These are phyloP conservation scores for Fraxinus velutina DNA, from an alignment of 305 asterid genomes.

Conservation along the genomic window DNA sequence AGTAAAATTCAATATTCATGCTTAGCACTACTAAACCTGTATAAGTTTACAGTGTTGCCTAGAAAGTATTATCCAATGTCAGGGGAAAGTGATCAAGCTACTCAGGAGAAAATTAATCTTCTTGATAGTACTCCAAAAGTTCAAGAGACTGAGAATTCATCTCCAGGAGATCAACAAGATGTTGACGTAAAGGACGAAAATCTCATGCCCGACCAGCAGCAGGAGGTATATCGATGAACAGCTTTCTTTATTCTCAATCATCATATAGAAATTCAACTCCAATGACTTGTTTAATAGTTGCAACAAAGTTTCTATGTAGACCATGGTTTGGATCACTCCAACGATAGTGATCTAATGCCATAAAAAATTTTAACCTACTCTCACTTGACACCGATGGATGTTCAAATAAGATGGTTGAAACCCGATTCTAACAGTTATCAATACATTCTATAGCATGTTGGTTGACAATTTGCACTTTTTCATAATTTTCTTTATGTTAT, in stretches of 20 bases:
- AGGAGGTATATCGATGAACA: slow-evolving; percentile 29
- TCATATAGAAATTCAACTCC: background rate
- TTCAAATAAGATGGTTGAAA: too few relatives aligned
- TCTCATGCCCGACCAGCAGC: slow-evolving; percentile 27
- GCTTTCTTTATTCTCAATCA: background rate
- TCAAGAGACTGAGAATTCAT: slow-evolving; percentile 25
- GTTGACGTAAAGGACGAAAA: slow-evolving; percentile 18
- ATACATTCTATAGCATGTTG: background rate
- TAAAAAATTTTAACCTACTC: too few relatives aligned
- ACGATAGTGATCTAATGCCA: too few relatives aligned
- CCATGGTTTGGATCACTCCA: too few relatives aligned
- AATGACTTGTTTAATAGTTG: background rate
- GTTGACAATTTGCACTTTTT: background rate
- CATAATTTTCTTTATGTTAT: background rate
- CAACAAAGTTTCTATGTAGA: too few relatives aligned
- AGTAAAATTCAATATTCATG: background rate
- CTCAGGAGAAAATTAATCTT: slow-evolving; percentile 16
- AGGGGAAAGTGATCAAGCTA: slow-evolving; percentile 18
- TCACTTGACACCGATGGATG: too few relatives aligned
- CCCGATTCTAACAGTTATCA: background rate
- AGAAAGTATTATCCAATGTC: slow-evolving; percentile 13
- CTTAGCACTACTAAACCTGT: background rate
- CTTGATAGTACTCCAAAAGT: slow-evolving; percentile 15
- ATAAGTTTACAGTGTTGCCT: background rate
- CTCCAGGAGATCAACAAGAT: slow-evolving; percentile 16